A percentile compares a stretch with the other conserved stretches of the same genome.
phyloP scores from a whole-genome alignment of 2,329 filamentous ascomycete genomes.

The Calonectria pseudoreteaudii region DNA sequence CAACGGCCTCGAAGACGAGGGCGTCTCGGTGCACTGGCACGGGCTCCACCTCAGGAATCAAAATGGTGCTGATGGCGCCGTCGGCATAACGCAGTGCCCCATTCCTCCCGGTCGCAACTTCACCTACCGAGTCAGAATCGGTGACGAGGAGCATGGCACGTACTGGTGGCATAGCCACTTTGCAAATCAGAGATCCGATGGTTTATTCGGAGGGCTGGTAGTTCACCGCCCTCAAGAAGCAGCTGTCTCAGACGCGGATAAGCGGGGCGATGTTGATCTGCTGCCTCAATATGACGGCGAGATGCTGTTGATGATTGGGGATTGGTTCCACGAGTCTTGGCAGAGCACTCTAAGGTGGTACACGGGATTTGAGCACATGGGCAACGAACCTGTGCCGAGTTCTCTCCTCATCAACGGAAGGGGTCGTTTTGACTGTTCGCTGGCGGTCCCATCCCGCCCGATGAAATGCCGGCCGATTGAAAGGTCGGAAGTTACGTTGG shows the following conservation, averaged over 20 bases:
- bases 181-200: constrained; percentile 60
- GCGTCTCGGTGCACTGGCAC: constrained; percentile 78
- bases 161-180: constrained; percentile 73
- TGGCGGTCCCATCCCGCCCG: constrained; percentile 41
- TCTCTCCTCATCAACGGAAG: constrained; percentile 51
- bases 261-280: background rate
- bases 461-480: constrained; percentile 16
- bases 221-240: constrained; percentile 58
- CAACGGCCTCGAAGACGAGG: constrained; percentile 72
- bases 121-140: constrained; percentile 68
- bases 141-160: constrained; percentile 65
- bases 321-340: constrained; percentile 51
- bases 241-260: constrained; percentile 51
- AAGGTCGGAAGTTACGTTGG: background rate
- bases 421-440: constrained; percentile 46
- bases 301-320: constrained; percentile 63
- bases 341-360: constrained; percentile 40
- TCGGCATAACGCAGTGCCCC: constrained; percentile 60
- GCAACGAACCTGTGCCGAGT: constrained; percentile 54
- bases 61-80: constrained; percentile 75
- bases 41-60: constrained; percentile 80
- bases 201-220: constrained; percentile 68
- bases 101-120: constrained; percentile 63
- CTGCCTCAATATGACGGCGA: constrained; percentile 56
- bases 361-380: constrained; percentile 46